Base-by-base conservation (phyloP, 495 filamentous ascomycete genomes). In the Tuber microsphaerosporum region DNA sequence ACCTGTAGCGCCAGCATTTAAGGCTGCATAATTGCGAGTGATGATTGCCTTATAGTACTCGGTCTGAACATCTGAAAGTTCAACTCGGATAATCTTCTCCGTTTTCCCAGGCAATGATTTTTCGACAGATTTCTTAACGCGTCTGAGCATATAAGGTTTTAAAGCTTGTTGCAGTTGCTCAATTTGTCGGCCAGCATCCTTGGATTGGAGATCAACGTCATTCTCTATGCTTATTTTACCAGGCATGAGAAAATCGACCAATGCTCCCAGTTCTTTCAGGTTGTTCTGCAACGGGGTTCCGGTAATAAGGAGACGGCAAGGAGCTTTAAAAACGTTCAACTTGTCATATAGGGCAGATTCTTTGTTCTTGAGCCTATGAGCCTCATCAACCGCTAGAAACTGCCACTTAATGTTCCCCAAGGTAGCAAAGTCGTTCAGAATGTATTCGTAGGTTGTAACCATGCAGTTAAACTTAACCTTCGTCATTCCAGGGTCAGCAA, bases 11-110 rank as follows among this genome's bases (percentile, higher is more conserved):
- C 93, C 94, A 79, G 94, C 90, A 81, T 96, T 97, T 70, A 99
- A 88, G 12, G 94, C 95, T 42, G 93, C 91, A 80, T 98, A 99
- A 79, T 99, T 99, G 71, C 93, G 89, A 0, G 96, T 97, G 16
- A 99, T 88, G 76, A 99, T 98, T 81, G 98, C 97, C 82, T 97
- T 97, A 84, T 99, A 99, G 82, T 97, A 97, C 73, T 98, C 94
- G 1, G 97, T 87, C 79, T 99, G 95, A 37, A 97, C 89, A 85
- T 99, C 95, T 0, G 95, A 94, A 26, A 98, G 88, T 82, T 97
- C 95, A 20, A 98, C 94, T 69, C 95, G 92, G 81, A 99, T 97
- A 78, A 98, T 99, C 86, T 97, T 98, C 82, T 99, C 95, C 0
- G 91, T 95, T 86, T 99, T 99, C 0, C 94, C 93, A 7, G 95